Evolutionary conservation across 306 rosid species (phyloP).

Genomic region (Prunus fruticosa): DNA sequence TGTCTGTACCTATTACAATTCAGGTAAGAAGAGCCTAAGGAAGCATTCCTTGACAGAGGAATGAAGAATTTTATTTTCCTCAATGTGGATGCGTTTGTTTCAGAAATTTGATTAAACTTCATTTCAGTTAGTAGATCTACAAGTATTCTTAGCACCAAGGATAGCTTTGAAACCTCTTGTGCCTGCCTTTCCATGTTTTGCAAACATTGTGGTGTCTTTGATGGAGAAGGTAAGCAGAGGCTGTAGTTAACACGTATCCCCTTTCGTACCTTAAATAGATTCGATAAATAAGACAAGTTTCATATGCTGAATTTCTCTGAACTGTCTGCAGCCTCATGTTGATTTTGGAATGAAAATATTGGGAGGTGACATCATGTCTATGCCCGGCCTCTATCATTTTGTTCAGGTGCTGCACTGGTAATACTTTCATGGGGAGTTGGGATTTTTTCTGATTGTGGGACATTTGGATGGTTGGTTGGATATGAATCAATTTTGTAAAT

Average conservation of each 20-base stretch:
- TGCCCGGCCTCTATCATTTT: constrained; percentile 79
- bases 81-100: constrained; percentile 15
- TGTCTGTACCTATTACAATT: constrained; percentile 53
- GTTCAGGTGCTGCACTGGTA: constrained; percentile 67
- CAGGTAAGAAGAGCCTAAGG: constrained; percentile 57
- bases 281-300: background rate
- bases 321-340: constrained; percentile 69
- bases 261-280: constrained; percentile 3
- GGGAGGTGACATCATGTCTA: constrained; percentile 91
- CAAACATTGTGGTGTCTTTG: constrained; percentile 69
- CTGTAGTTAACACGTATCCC: background rate
- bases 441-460: constrained; percentile 1
- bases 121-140: constrained; percentile 77
- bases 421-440: constrained; percentile 9
- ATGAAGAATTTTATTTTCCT: constrained; percentile 11
- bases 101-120: constrained; percentile 29
- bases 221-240: constrained; percentile 75
- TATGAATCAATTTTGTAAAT: constrained; percentile 16
- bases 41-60: constrained; percentile 10
- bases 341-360: constrained; percentile 76
- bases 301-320: constrained; percentile 6
- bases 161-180: constrained; percentile 79
- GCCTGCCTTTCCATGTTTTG: constrained; percentile 87
- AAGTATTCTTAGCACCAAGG: constrained; percentile 57
- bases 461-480: background rate